These are phyloP conservation scores for Globisporangium nunn DNA, from an alignment of 352 stramenopile genomes.

Conservation along the genomic window DNA sequence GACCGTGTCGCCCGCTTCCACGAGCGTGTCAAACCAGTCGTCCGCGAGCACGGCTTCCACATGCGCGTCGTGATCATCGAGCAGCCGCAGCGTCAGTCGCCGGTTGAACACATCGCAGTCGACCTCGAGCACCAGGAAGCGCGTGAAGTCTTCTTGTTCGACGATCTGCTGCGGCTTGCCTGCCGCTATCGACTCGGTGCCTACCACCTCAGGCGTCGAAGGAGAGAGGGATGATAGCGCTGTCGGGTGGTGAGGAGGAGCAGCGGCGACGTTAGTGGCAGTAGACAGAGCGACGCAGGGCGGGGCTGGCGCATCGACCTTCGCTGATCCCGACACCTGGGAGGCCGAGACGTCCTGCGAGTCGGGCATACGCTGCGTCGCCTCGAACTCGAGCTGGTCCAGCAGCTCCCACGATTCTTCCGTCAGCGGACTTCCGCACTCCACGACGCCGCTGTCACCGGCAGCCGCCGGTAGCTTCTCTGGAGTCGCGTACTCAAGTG, in stretches of 20 bases:
- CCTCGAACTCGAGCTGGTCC: slow-evolving; percentile 61
- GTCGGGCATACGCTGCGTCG: slow-evolving; percentile 28
- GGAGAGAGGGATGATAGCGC: background rate
- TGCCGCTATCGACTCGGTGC: background rate
- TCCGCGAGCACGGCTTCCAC: slow-evolving; percentile 50
- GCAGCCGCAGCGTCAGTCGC: slow-evolving; percentile 41
- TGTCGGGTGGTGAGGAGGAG: slow-evolving; percentile 8
- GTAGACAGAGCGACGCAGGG: slow-evolving; percentile 16
- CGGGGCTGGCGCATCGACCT: slow-evolving; percentile 20
- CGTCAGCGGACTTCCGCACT: slow-evolving; percentile 63
- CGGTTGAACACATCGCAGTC: slow-evolving; percentile 45
- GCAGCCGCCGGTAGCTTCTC: background rate
- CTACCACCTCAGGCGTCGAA: slow-evolving; percentile 5
- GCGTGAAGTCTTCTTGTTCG: slow-evolving; percentile 33
- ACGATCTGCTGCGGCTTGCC: background rate
- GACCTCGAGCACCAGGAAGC: slow-evolving; percentile 60
- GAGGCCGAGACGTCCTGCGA: slow-evolving; percentile 9
- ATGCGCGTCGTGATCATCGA: slow-evolving; percentile 61
- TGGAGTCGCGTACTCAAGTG: slow-evolving; percentile 5
- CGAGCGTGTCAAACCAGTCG: slow-evolving; percentile 71
- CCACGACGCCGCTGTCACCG: slow-evolving; percentile 12
- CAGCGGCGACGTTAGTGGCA: slow-evolving; percentile 2
- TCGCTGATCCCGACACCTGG: slow-evolving; percentile 1
- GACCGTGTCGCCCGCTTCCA: slow-evolving; percentile 70
- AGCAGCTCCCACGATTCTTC: slow-evolving; percentile 72